A percentile compares a stretch with the other conserved stretches of the same genome.
These are phyloP conservation scores for Mycena floridula DNA, from an alignment of 768 basidiomycete genomes.

Conservation along the genomic window DNA sequence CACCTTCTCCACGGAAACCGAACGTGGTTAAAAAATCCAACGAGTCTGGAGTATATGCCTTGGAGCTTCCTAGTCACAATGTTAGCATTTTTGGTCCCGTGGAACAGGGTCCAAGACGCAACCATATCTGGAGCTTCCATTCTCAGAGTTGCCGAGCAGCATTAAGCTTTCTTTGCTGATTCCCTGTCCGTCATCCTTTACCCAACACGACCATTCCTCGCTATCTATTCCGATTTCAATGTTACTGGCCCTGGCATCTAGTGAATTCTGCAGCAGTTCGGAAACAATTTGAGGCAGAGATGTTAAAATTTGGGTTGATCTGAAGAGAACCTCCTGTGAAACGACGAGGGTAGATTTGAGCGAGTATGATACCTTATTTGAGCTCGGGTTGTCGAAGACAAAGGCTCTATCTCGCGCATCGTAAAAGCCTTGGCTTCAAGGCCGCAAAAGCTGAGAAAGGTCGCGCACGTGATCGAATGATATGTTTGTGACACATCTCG, in stretches of 20 bases:
- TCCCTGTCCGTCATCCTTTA: slow-evolving; percentile 80
- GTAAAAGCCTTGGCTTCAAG: too few species aligned
- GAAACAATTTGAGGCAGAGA: slow-evolving; percentile 74
- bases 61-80: slow-evolving; percentile 59
- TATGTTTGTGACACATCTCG: too few species aligned
- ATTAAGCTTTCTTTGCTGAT: slow-evolving; percentile 57
- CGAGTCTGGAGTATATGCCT: slow-evolving; percentile 48
- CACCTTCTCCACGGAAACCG: slow-evolving; percentile 94
- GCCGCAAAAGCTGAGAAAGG: too few species aligned
- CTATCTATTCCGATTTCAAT: slow-evolving; percentile 73
- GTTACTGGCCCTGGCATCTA: slow-evolving; percentile 70
- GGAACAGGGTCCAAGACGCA: slow-evolving; percentile 21
- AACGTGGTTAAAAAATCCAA: slow-evolving; percentile 59
- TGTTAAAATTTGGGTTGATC: slow-evolving; percentile 81
- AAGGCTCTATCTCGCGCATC: too few species aligned
- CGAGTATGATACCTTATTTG: too few species aligned
- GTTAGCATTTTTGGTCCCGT: neutral
- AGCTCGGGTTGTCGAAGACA: too few species aligned
- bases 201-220: slow-evolving; percentile 78
- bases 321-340: too few species aligned
- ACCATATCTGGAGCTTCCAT: slow-evolving; percentile 72
- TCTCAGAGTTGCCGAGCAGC: slow-evolving; percentile 43
- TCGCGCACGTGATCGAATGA: too few species aligned
- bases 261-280: slow-evolving; percentile 85
- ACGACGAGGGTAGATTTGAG: too few species aligned